Evolutionary conservation across 2,329 filamentous ascomycete genomes (phyloP), one percentile per base, ranked within the genome.

Genomic region (Aspergillus udagawae): DNA sequence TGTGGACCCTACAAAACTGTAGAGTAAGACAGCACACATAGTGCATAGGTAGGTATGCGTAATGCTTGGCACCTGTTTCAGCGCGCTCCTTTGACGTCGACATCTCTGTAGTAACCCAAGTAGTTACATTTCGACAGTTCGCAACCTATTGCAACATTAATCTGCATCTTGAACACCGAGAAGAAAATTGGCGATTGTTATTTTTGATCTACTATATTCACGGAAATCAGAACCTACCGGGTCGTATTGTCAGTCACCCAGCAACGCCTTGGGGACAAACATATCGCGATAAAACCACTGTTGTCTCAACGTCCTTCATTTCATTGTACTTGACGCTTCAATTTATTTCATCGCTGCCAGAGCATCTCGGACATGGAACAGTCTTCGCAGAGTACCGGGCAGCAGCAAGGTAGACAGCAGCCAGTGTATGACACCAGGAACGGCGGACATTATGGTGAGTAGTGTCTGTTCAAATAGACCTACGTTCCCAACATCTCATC

Each of bases 371-470:
- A 38, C 65, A 86, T 86, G 84, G 83, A 86, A 65, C 76, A 82
- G 67, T 77, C 81, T 63, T 78, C 82, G 53, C 76, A 81, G 60
- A 77, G 78, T 58, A 74, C 83, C 58, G 77, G 82, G 60, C 83
- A 84, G 68, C 85, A 87, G 70, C 80, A 83, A 69, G 80, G 78
- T 67, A 83, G 84, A 64, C 79, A 82, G 63, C 81, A 83, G 67
- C 85, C 85, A 17, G 82, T 84, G n/a, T 92, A 92, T 73, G 88
- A 92, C 75, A 85, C 85, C 52, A 82, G 79, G 65, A 86, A 89
- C 70, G 89, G 88, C 60, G 89, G 89, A 53, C 89, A 92, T 74
- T 92, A 91, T 78, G 88, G 89, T 91, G 76, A 82, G 66, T 50
- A 57, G 49, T 53, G 53, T 50, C 51, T 45, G 29, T 54, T 42